These are phyloP conservation scores for Paramecium bursaria DNA, from an alignment of 73 alveolate genomes.

Conservation along the genomic window DNA sequence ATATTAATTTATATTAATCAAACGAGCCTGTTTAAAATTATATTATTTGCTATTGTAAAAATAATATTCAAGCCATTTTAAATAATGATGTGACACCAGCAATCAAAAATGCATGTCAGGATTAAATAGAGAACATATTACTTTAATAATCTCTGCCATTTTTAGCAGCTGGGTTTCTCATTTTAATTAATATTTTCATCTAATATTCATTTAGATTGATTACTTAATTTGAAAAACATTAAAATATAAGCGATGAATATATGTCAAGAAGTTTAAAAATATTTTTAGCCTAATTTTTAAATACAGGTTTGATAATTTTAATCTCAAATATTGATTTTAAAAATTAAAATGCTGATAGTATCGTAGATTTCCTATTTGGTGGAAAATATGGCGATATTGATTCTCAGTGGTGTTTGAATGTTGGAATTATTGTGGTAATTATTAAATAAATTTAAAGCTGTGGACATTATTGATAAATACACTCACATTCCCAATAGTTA, in stretches of 20 bases:
- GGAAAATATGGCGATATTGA: constrained; percentile 51
- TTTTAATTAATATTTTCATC: constrained; percentile 1
- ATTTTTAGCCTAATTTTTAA: constrained; percentile 49
- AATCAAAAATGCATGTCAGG: not conserved
- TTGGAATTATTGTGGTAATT: constrained; percentile 35
- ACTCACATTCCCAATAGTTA: not conserved
- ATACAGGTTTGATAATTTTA: constrained; percentile 39
- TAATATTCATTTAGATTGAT: constrained; percentile 2
- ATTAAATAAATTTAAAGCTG: not conserved
- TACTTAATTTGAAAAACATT: constrained; percentile 21
- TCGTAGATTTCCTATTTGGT: constrained; percentile 18
- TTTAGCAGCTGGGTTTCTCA: not conserved
- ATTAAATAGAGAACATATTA: not conserved
- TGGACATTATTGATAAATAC: constrained; percentile 21
- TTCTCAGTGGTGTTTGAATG: constrained; percentile 44
- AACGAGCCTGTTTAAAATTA: too few relatives aligned
- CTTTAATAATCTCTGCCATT: constrained; percentile 16
- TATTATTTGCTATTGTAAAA: too few relatives aligned
- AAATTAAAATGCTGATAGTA: not conserved
- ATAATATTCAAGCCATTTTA: too few relatives aligned
- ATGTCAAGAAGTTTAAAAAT: constrained; percentile 34
- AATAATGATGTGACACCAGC: not conserved
- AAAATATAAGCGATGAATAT: constrained; percentile 18
- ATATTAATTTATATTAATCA: too few relatives aligned
- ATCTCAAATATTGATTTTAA: constrained; percentile 42